phyloP scores from a whole-genome alignment of 345 rosid species.

The Eucalyptus microcorys region DNA sequence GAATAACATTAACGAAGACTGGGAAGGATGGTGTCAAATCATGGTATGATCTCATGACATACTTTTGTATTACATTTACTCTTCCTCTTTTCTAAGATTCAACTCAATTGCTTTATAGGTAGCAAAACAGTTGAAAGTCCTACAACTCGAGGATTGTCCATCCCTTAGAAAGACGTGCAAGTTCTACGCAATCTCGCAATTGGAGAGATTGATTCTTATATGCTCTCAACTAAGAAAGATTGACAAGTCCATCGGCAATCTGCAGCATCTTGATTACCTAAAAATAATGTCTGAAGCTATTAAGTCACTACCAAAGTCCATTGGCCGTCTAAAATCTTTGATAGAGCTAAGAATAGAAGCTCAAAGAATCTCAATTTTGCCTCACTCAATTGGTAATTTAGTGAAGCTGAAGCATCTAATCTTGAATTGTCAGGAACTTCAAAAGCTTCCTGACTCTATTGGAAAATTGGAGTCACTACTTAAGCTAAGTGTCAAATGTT shows the following conservation, averaged over 20 bases:
- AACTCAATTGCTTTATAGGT: neutral
- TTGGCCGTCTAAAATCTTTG: neutral
- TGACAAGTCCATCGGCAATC: neutral
- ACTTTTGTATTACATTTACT: neutral
- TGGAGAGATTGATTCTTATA: neutral
- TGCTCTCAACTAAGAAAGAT: neutral
- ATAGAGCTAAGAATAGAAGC: neutral
- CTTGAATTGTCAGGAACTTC: rapidly evolving
- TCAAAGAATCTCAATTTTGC: neutral
- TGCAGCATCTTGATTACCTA: neutral
- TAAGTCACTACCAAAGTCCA: neutral
- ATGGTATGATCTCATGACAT: neutral
- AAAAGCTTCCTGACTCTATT: neutral
- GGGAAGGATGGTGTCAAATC: neutral
- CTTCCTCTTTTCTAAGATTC: neutral
- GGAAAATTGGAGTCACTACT: neutral
- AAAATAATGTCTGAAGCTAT: neutral
- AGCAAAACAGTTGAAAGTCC: neutral
- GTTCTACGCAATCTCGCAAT: neutral
- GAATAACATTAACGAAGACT: neutral
- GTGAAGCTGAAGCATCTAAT: neutral
- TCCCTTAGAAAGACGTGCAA: neutral
- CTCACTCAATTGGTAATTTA: neutral
- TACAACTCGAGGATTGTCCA: neutral
- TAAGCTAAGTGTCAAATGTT: rapidly evolving